A percentile compares a stretch with the other conserved stretches of the same genome.
Conservation (phyloP, 2,329 filamentous ascomycete genomes). For the Calonectria pauciramosa region DNA sequence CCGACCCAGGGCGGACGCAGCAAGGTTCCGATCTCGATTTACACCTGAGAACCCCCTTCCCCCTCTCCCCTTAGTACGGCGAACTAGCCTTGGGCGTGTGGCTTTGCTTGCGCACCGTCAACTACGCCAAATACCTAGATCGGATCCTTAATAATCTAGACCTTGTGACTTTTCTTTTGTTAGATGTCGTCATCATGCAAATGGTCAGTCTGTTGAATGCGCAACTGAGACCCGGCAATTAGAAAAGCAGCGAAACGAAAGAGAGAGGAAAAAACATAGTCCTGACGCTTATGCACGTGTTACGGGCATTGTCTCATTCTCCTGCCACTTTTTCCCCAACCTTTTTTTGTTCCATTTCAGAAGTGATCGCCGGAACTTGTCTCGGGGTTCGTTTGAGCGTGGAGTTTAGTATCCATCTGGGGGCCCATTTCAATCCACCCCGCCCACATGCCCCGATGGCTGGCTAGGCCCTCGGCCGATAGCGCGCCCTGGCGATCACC, state of each 20-base stretch:
- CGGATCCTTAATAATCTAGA: neutral
- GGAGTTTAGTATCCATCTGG: neutral
- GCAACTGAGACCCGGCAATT: neutral
- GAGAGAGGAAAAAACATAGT: too few species aligned
- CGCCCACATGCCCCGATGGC: neutral
- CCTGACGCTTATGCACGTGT: neutral
- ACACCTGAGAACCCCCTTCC: neutral
- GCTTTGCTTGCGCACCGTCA: neutral
- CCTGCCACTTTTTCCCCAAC: neutral
- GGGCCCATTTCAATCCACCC: neutral
- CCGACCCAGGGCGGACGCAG: neutral
- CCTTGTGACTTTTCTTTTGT: neutral
- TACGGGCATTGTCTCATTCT: neutral
- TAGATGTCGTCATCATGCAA: neutral
- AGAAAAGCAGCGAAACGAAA: neutral
- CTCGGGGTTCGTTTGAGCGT: neutral
- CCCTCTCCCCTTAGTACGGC: neutral
- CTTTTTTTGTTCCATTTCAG: neutral
- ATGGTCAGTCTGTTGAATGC: neutral
- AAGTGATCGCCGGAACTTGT: neutral
- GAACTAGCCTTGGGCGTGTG: neutral
- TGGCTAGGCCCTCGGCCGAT: neutral
- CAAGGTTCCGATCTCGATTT: neutral
- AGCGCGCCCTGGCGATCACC: constrained; percentile 5
- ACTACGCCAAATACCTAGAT: neutral